These are phyloP conservation scores for Aspergillus pseudoviridinutans DNA, from an alignment of 2,329 filamentous ascomycete species.

Conservation along the genomic window DNA sequence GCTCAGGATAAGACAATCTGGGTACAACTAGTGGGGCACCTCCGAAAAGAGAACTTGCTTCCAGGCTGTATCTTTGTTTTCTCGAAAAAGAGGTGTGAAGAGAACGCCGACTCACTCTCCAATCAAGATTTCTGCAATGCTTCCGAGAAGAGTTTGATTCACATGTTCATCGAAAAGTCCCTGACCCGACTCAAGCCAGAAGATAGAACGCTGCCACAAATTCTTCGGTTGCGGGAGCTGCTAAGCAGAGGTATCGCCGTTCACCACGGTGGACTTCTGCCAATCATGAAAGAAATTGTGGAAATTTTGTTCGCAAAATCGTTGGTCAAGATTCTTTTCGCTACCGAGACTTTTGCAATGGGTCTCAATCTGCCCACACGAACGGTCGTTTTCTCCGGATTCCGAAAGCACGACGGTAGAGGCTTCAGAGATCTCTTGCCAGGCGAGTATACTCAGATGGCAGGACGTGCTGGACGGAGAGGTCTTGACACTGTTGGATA, in stretches of 20 bases:
- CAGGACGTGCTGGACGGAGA: slow-evolving; percentile 85
- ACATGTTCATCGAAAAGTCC: slow-evolving; percentile 96
- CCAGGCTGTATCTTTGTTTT: slow-evolving; percentile 98
- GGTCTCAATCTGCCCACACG: slow-evolving; percentile 91
- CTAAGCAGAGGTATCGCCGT: slow-evolving; percentile 87
- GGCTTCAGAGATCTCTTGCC: slow-evolving; percentile 86
- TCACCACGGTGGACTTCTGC: slow-evolving; percentile 88
- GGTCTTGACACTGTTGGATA: slow-evolving; percentile 89
- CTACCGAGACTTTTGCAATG: slow-evolving; percentile 98
- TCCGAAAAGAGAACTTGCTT: slow-evolving; percentile 80
- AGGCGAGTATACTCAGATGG: slow-evolving; percentile 98
- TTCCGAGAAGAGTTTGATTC: slow-evolving; percentile 89
- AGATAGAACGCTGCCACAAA: slow-evolving; percentile 86
- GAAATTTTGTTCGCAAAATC: slow-evolving; percentile 95
- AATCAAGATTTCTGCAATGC: slow-evolving; percentile 95
- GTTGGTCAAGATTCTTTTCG: slow-evolving; percentile 93
- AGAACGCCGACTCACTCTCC: slow-evolving; percentile 90
- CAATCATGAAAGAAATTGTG: slow-evolving; percentile 96
- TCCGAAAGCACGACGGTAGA: slow-evolving; percentile 92
- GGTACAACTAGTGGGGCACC: slow-evolving; percentile 90
- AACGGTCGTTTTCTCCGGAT: slow-evolving; percentile 96
- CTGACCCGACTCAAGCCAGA: slow-evolving; percentile 87
- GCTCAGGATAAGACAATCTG: slow-evolving; percentile 95
- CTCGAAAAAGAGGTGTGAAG: slow-evolving; percentile 95
- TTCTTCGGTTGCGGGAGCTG: slow-evolving; percentile 79